Base-by-base conservation (phyloP, 2,329 filamentous ascomycete genomes). In the Ploettnerulaceae sp. region DNA sequence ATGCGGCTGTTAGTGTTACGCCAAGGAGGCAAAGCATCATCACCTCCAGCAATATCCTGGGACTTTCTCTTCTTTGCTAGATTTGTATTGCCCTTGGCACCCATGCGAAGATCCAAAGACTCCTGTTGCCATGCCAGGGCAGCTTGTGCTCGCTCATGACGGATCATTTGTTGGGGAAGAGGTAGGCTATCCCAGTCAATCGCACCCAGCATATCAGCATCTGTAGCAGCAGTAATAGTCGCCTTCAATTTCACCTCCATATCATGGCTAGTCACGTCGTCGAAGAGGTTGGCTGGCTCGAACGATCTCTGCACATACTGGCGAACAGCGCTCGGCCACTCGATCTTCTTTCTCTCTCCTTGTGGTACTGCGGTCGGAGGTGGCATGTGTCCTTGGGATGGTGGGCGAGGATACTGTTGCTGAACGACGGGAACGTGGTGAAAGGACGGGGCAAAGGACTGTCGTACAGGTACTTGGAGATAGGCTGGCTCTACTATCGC, bases 271-370 rank as follows among this genome's bases (percentile, higher is more conserved):
- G 71, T 66, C 35, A 90, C 77, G 29, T 77, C 75, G 4, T 75
- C 61, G 52, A 86, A 75, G 55, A 82, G 71, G 63, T 89, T 86
- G 48, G 81, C 77, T 20, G 81, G 77, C 40, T 86, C 81, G 64
- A 97, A 97, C 20, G 89, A 90, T 61, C 89, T 82, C 61, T 89
- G 84, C 24, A 97, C 91, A 69, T 96, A 97, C 56, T 77, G 74
- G 58, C 89, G 86, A 50, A 97, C 88, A n/a, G 84, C 79, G 33
- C 79, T 72, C 24, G 89, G 83, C 84, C 89, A 97, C 58, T 85
- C 80, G 59, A 84, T 82, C 70, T 84, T 65, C 53, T 61, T 63
- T 34, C 69, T 69, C 65, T 75, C 73, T 65, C 57, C 49, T 63
- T 57, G 34, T 61, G 52, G 51, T 58, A 55, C 53, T 63, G 56